Conservation (phyloP, 2,329 filamentous ascomycete genomes). For the Talaromyces rugulosus region DNA sequence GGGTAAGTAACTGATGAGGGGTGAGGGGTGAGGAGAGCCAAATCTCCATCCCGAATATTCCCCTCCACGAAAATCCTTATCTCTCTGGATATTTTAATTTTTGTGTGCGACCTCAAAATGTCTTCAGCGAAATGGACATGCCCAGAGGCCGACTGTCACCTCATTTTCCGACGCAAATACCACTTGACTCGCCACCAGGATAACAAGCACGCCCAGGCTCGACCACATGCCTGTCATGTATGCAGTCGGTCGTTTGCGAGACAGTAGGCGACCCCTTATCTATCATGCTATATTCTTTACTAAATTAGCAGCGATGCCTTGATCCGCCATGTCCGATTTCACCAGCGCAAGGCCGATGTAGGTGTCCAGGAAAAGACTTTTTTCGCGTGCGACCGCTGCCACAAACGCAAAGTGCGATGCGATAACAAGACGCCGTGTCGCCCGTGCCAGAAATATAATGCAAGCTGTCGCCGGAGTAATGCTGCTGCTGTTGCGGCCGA, state of each 20-base stretch:
- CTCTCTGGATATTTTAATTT: not conserved
- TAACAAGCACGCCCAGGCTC: not conserved
- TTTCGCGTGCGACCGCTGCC: not conserved
- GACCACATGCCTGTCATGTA: not conserved
- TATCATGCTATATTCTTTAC: not conserved
- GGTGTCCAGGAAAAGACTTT: not conserved
- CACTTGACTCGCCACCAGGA: not conserved
- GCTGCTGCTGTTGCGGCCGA: not conserved
- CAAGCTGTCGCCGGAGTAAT: not conserved
- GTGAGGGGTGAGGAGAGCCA: not conserved
- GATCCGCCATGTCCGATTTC: not conserved
- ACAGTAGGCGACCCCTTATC: not conserved
- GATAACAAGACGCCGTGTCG: not conserved
- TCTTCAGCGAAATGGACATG: not conserved
- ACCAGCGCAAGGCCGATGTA: not conserved
- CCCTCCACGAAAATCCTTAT: not conserved
- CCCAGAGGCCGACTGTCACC: not conserved
- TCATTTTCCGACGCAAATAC: not conserved
- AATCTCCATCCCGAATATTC: not conserved
- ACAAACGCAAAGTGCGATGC: constrained; percentile 1
- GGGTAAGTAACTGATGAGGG: not conserved
- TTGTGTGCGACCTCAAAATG: not conserved
- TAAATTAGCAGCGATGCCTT: not conserved
- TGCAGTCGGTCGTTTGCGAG: not conserved
- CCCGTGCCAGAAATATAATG: not conserved